These are phyloP conservation scores for Phytophthora meadii DNA, from an alignment of 352 stramenopile species.

Conservation along the genomic window DNA sequence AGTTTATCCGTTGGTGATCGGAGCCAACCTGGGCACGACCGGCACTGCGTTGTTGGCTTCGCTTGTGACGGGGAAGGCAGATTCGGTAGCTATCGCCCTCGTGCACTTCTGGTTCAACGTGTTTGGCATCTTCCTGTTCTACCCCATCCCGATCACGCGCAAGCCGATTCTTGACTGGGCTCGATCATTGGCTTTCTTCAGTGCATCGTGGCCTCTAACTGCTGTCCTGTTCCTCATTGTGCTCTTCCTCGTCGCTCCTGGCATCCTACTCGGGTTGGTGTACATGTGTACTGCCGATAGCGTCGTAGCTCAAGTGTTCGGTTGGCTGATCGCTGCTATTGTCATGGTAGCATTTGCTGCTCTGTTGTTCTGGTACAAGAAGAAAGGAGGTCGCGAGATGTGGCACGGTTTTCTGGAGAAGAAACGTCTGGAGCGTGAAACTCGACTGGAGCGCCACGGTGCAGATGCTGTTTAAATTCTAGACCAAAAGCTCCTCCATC, in stretches of 20 bases:
- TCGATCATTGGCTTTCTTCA: conserved; percentile 59
- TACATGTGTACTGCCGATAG: conserved; percentile 54
- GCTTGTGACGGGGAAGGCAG: conserved; percentile 72
- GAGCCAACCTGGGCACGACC: conserved; percentile 92
- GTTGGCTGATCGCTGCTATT: conserved; percentile 37
- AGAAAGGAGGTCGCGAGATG: conserved; percentile 34
- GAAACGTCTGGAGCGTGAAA: conserved; percentile 44
- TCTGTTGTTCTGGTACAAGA: conserved; percentile 46
- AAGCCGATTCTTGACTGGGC: conserved; percentile 76
- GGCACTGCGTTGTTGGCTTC: conserved; percentile 82
- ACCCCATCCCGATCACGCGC: conserved; percentile 86
- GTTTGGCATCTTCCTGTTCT: conserved; percentile 88
- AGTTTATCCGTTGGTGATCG: conserved; percentile 91
- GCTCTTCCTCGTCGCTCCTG: conserved; percentile 49
- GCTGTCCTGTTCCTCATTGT: conserved; percentile 52
- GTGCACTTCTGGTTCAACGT: conserved; percentile 93
- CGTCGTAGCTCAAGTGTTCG: conserved; percentile 26
- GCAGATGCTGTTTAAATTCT: not conserved
- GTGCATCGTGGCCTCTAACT: conserved; percentile 52
- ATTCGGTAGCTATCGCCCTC: conserved; percentile 84
- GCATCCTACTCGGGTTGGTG: conserved; percentile 45
- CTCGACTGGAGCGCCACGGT: not conserved
- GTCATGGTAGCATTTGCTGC: conserved; percentile 17
- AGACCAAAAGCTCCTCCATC: not conserved
- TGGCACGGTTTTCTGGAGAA: conserved; percentile 49